Evolutionary conservation across 2,329 filamentous ascomycete genomes (phyloP).

Genomic region (Ramularia endophylla): DNA sequence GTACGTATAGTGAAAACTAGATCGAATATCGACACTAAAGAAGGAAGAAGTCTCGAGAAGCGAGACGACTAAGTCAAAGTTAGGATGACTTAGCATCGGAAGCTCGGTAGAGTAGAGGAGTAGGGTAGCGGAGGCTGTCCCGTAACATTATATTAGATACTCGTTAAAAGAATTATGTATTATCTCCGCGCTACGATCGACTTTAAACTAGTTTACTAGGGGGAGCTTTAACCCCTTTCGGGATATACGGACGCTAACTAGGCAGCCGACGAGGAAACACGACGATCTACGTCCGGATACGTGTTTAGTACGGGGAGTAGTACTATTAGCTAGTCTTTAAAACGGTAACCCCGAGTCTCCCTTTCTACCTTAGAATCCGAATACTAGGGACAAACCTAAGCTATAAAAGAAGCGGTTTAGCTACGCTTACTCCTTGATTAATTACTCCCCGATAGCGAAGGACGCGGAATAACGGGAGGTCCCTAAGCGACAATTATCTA

Average conservation of each 20-base stretch:
- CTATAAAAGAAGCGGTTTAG: conserved; percentile 22
- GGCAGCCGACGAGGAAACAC: conserved; percentile 12
- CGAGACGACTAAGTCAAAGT: too few relatives aligned
- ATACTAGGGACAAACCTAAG: conserved; percentile 17
- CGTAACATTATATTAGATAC: conserved; percentile 10
- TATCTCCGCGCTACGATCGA: conserved; percentile 2
- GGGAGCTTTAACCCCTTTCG: conserved; percentile 6
- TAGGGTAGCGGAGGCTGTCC: too few relatives aligned
- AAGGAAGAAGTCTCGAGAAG: too few relatives aligned
- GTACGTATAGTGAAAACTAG: too few relatives aligned
- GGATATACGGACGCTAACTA: conserved; percentile 22
- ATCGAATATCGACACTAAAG: too few relatives aligned
- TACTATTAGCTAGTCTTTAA: conserved; percentile 19
- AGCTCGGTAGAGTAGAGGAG: too few relatives aligned
- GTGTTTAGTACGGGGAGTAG: conserved; percentile 18
- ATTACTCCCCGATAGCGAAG: not conserved
- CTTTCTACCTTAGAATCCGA: conserved; percentile 22
- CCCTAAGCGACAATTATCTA: conserved; percentile 6
- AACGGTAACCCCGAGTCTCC: conserved; percentile 17
- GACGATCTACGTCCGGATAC: conserved; percentile 21
- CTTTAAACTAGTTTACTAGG: conserved; percentile 9
- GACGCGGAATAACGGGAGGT: not conserved
- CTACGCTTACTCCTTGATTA: conserved; percentile 7
- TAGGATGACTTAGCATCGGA: too few relatives aligned
- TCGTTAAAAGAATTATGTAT: conserved; percentile 1